Conservation (phyloP, 768 basidiomycete species). For the Mycena belliarum region DNA sequence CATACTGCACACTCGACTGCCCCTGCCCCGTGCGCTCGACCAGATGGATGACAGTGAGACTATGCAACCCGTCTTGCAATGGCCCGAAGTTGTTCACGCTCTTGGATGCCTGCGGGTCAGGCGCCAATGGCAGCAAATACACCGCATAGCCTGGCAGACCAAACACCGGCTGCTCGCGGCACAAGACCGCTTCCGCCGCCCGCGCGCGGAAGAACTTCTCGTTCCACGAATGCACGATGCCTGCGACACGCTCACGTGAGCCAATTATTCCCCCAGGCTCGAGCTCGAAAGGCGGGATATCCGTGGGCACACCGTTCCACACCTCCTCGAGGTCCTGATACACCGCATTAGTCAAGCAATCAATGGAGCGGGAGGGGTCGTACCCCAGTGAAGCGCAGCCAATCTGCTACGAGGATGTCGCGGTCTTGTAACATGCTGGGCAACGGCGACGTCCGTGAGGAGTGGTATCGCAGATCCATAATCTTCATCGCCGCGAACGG, state of each 20-base stretch:
- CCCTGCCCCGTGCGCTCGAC: not conserved
- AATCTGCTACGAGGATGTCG: not conserved
- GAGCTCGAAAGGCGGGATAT: not conserved
- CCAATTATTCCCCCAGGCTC: not conserved
- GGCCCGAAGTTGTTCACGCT: not conserved
- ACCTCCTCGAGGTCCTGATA: not conserved
- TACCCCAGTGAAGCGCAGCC: conserved; percentile 1
- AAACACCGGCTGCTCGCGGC: not conserved
- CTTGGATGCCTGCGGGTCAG: not conserved
- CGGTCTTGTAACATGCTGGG: not conserved
- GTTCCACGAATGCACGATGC: conserved; percentile 12
- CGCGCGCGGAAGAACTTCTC: conserved; percentile 4
- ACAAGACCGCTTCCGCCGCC: conserved; percentile 1
- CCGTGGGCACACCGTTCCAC: not conserved
- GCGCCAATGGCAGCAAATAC: not conserved
- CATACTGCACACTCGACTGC: not conserved
- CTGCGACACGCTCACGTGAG: not conserved
- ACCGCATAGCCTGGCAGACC: not conserved
- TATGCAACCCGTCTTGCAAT: not conserved
- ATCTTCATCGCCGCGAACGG: conserved; percentile 5
- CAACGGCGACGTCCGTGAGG: not conserved
- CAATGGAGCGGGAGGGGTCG: not conserved
- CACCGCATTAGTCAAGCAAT: not conserved
- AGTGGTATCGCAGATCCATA: not conserved
- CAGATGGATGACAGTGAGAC: conserved; percentile 4